A percentile compares a stretch with the other conserved stretches of the same genome.
Conservation (phyloP, 2,329 filamentous ascomycete genomes). For the Monosporascus ibericus region DNA sequence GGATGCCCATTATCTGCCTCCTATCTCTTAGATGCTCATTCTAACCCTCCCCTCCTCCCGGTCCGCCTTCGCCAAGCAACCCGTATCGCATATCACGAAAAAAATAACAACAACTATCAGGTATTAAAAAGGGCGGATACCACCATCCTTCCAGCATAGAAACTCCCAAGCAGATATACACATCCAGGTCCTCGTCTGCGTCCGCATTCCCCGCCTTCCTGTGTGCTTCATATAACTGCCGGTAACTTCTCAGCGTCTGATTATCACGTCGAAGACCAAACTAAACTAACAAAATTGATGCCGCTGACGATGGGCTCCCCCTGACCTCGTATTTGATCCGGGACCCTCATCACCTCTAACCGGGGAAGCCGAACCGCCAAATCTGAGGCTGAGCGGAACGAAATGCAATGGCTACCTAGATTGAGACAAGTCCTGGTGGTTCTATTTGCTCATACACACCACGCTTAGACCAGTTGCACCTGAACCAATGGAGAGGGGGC, state of each 20-base stretch:
- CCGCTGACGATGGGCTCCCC: too few species aligned
- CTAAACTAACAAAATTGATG: too few species aligned
- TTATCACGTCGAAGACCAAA: too few species aligned
- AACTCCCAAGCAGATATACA: conserved; percentile 24
- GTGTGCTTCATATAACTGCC: conserved; percentile 9
- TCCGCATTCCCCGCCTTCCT: conserved; percentile 8
- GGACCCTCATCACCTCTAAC: too few species aligned
- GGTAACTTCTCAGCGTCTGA: conserved; percentile 4
- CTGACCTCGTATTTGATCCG: too few species aligned
- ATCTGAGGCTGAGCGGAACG: too few species aligned
- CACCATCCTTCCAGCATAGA: conserved; percentile 16
- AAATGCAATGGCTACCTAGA: too few species aligned
- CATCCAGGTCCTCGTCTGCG: conserved; percentile 3
- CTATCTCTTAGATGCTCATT: conserved; percentile 5
- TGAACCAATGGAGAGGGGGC: conserved; percentile 4
- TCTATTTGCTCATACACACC: too few species aligned
- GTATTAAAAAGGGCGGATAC: conserved; percentile 26
- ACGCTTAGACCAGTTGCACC: not conserved
- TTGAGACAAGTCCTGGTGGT: too few species aligned
- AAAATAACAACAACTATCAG: conserved; percentile 18
- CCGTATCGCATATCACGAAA: conserved; percentile 9
- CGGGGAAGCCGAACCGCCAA: too few species aligned
- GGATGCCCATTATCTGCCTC: too few species aligned
- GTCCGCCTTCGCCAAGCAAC: not conserved
- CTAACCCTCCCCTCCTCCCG: not conserved